Percentiles rank a stretch among this genome's conserved stretches.
Evolutionary conservation across 164 flowering plant genomes (phyloP).

Genomic region (Sextonia rubra): DNA sequence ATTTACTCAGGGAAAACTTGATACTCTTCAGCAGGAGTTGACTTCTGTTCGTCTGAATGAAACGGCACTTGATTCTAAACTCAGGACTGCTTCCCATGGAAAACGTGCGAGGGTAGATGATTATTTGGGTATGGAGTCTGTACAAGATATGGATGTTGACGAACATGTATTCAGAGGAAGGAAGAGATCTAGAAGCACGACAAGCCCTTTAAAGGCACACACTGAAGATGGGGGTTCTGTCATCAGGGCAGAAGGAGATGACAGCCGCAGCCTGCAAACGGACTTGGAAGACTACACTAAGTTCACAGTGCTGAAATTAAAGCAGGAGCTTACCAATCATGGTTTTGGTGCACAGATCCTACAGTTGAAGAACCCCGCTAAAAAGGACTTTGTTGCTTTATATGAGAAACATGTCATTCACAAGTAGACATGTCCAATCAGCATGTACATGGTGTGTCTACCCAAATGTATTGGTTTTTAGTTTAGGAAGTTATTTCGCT

Average conservation of each 20-base stretch:
- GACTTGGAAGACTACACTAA: conserved; percentile 67
- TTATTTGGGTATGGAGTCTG: conserved; percentile 47
- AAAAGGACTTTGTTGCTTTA: conserved; percentile 73
- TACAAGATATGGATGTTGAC: conserved; percentile 56
- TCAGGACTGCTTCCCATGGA: conserved; percentile 58
- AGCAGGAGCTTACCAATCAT: conserved; percentile 81
- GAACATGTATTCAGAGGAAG: conserved; percentile 30
- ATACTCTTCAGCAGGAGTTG: conserved; percentile 72
- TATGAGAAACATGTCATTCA: conserved; percentile 69
- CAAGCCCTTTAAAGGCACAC: conserved; percentile 48
- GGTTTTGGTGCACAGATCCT: conserved; percentile 84
- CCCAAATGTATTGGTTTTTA: not conserved
- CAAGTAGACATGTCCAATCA: conserved; percentile 14
- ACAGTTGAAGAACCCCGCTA: conserved; percentile 62
- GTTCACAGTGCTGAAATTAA: conserved; percentile 71
- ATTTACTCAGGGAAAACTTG: conserved; percentile 77
- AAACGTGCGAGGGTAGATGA: conserved; percentile 65
- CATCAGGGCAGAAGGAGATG: conserved; percentile 48
- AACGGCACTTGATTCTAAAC: conserved; percentile 71
- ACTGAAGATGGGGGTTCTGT: conserved; percentile 84
- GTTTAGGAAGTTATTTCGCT: not conserved
- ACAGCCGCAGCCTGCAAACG: conserved; percentile 39
- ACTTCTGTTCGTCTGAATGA: conserved; percentile 65
- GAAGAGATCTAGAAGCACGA: conserved; percentile 67
- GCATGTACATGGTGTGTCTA: not conserved